Percentiles rank a stretch among this genome's conserved stretches.
Evolutionary conservation across 371 early-diverging fungal species (phyloP).

Genomic region (Apophysomyces elegans): DNA sequence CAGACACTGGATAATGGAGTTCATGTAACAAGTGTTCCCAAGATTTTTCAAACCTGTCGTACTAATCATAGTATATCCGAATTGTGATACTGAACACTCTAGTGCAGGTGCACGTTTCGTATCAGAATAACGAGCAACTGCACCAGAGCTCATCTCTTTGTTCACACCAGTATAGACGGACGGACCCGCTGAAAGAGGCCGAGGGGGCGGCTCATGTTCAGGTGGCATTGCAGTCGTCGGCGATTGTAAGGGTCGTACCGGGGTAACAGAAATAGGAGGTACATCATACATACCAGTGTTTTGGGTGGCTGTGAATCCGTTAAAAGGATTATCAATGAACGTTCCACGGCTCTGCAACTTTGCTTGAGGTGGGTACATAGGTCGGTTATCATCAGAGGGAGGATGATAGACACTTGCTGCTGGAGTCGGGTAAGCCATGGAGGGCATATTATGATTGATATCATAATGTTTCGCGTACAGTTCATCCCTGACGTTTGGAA

Average conservation of each 20-base stretch:
- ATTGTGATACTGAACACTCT: conserved; percentile 42
- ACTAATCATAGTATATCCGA: conserved; percentile 57
- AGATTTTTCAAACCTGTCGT: conserved; percentile 85
- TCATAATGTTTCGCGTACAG: conserved; percentile 18
- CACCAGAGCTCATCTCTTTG: not conserved
- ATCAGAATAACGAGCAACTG: not conserved
- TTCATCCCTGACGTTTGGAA: conserved; percentile 18
- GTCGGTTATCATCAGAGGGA: not conserved
- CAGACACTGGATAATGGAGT: conserved; percentile 92
- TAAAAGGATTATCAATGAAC: conserved; percentile 64
- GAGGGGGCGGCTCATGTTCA: conserved; percentile 4
- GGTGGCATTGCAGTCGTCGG: conserved; percentile 11
- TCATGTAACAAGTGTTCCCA: conserved; percentile 99
- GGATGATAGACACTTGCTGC: not conserved
- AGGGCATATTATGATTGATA: conserved; percentile 18
- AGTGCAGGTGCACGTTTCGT: conserved; percentile 18
- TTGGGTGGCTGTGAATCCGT: conserved; percentile 56
- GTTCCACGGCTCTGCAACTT: conserved; percentile 48
- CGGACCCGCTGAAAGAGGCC: conserved; percentile 14
- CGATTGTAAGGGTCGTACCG: not conserved
- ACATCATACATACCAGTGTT: conserved; percentile 29
- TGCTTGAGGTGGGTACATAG: conserved; percentile 18
- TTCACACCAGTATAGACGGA: not conserved
- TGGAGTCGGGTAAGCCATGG: conserved; percentile 2
- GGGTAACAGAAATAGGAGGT: conserved; percentile 22